Evolutionary conservation across 2,329 filamentous ascomycete species (phyloP), one percentile per base, ranked within the genome.

Genomic region (Trichophaea hybrida): DNA sequence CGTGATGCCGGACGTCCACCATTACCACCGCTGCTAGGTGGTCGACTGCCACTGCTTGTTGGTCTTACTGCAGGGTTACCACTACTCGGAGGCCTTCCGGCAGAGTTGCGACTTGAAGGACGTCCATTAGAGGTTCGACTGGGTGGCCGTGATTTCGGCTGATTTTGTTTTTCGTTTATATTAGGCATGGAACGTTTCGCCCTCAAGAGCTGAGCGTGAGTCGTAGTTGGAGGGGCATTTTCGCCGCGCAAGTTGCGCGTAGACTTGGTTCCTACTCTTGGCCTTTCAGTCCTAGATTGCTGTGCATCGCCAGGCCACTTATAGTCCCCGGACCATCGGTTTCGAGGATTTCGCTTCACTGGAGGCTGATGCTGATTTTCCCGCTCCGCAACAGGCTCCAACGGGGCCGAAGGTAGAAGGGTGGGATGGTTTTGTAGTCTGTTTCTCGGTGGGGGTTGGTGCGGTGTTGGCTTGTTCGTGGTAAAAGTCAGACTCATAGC

Each of bases 401-500:
- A 63, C 17, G 66, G 66, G 35, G 66, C 65, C 43, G 65, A 64
- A 13, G 66, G 66, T 35, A 66, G 62, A 33, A 66, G 62, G 17
- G 65, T 65, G 17, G 66, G 66, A 58, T 66, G 65, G 4, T 62
- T 61, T 35, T 65, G 61, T 8, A 66, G 59, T 54, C 63, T 40
- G 13, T 63, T 61, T 31, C 57, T 58, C n/a, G 46, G 33, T 38
- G 59, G 50, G 33, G 58, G 55, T 35, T 52, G 44, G 53, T 58
- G 64, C 17, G 55, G 57, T 17, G 53, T 33, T n/a, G 80, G 74
- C 69, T 90, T 89, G 72, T 86, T 93, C 52, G 88, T 94, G 51
- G 88, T 94, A 70, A 97, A 97, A 5, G 89, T 96, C 62, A 97
- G 77, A 10, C 90, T 91, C 33, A 93, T 85, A 8, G 88, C 83